These are phyloP conservation scores for Cladosporium sphaerospermum DNA, from an alignment of 2,329 filamentous ascomycete species.

Conservation along the genomic window DNA sequence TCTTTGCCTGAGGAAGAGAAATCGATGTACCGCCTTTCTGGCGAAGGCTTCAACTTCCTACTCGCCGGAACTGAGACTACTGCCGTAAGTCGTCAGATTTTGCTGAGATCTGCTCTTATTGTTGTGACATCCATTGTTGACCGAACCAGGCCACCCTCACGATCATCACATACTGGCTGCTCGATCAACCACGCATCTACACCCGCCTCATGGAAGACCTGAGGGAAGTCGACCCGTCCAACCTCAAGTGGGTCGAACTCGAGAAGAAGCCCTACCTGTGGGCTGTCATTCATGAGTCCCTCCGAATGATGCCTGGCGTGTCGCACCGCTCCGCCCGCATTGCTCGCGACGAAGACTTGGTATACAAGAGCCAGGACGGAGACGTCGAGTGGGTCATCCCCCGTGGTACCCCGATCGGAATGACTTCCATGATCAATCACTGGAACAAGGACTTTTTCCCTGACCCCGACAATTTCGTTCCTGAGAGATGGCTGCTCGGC, in stretches of 20 bases:
- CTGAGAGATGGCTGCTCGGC: conserved; percentile 29
- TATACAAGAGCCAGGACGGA: conserved; percentile 7
- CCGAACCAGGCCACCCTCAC: conserved; percentile 1
- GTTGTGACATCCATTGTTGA: not conserved
- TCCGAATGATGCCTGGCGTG: conserved; percentile 27
- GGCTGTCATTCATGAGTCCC: conserved; percentile 41
- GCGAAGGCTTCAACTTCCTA: conserved; percentile 12
- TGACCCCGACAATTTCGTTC: conserved; percentile 31
- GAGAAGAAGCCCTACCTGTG: conserved; percentile 36
- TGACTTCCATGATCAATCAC: conserved; percentile 26
- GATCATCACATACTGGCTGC: conserved; percentile 11
- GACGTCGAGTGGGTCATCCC: conserved; percentile 13
- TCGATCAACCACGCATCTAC: conserved; percentile 10
- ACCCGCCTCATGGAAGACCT: conserved; percentile 12
- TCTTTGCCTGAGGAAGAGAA: conserved; percentile 9
- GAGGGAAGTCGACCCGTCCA: conserved; percentile 1
- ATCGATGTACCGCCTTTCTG: conserved; percentile 9
- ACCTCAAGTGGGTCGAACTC: conserved; percentile 10
- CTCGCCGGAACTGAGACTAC: conserved; percentile 16
- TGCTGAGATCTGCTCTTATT: too few relatives aligned
- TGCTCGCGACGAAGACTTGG: conserved; percentile 7
- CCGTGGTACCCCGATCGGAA: conserved; percentile 23
- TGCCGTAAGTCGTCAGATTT: not conserved
- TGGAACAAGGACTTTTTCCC: conserved; percentile 28
- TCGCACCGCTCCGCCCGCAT: conserved; percentile 5